Evolutionary conservation across 306 rosid species (phyloP).

Genomic region (Nissolia schottii): DNA sequence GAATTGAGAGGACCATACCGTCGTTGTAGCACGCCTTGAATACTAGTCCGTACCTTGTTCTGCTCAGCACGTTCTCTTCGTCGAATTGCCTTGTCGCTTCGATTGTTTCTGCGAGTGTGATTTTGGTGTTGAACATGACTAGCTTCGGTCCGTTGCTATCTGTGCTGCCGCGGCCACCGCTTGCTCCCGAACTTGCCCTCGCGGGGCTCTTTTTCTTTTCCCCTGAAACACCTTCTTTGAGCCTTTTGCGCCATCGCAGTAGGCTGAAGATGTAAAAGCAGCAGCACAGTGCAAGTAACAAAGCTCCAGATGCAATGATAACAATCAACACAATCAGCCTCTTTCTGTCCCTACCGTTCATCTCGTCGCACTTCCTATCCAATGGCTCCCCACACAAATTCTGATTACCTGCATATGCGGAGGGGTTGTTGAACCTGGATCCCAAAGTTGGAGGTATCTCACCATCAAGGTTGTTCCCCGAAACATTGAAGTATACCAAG

Average conservation of each 20-base stretch:
- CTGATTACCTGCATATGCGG: conserved; percentile 52
- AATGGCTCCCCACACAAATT: conserved; percentile 71
- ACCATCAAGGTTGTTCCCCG: conserved; percentile 63
- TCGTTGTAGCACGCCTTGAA: conserved; percentile 89
- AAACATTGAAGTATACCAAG: conserved; percentile 66
- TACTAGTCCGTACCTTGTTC: conserved; percentile 71
- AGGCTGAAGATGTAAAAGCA: conserved; percentile 84
- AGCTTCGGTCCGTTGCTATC: conserved; percentile 87
- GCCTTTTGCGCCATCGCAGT: conserved; percentile 77
- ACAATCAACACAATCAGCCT: conserved; percentile 57
- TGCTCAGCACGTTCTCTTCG: conserved; percentile 90
- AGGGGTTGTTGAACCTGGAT: conserved; percentile 55
- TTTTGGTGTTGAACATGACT: conserved; percentile 82
- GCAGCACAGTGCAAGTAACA: conserved; percentile 54
- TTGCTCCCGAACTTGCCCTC: conserved; percentile 75
- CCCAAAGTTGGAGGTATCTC: conserved; percentile 68
- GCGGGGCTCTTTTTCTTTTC: conserved; percentile 83
- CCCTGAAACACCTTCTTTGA: conserved; percentile 58
- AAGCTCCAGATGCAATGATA: conserved; percentile 51
- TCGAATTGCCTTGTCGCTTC: conserved; percentile 93
- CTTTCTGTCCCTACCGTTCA: conserved; percentile 32
- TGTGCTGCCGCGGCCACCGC: conserved; percentile 82
- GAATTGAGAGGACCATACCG: conserved; percentile 89
- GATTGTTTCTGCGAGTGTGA: conserved; percentile 78
- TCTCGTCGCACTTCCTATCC: conserved; percentile 39